A percentile compares a stretch with the other conserved stretches of the same genome.
Conservation (phyloP, 495 filamentous ascomycete genomes). For the Pseudevernia furfuracea region DNA sequence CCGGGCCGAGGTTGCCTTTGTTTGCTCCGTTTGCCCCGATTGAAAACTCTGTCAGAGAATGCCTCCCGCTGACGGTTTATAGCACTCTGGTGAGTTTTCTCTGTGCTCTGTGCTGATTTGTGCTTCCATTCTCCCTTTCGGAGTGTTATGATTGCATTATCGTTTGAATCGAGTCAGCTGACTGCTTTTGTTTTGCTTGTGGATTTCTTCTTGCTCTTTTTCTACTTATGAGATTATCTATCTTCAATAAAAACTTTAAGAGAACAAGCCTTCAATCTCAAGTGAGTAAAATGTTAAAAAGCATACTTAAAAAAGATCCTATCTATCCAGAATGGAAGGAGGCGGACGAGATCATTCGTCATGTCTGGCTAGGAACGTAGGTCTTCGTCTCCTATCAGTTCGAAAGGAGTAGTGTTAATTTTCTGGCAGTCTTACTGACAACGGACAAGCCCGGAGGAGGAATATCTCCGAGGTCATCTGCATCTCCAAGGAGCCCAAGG, state of each 20-base stretch:
- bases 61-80: neutral
- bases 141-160: neutral
- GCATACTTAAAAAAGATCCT: neutral
- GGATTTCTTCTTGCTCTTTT: neutral
- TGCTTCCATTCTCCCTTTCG: neutral
- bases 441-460: neutral
- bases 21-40: neutral
- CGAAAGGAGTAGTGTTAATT: neutral
- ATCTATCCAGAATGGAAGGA: neutral
- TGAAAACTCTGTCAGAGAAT: neutral
- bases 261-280: neutral
- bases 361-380: neutral
- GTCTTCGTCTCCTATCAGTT: neutral
- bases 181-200: neutral
- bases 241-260: neutral
- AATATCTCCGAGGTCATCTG: neutral
- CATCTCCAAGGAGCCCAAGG: neutral
- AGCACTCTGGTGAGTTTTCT: neutral
- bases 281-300: neutral
- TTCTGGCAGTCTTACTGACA: neutral
- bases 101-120: neutral
- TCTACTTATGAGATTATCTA: neutral
- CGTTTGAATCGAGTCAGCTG: neutral
- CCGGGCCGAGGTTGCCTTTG: neutral
- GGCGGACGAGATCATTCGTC: neutral